Evolutionary conservation across 352 stramenopile species (phyloP).

Genomic region (Globisporangium emineosum): DNA sequence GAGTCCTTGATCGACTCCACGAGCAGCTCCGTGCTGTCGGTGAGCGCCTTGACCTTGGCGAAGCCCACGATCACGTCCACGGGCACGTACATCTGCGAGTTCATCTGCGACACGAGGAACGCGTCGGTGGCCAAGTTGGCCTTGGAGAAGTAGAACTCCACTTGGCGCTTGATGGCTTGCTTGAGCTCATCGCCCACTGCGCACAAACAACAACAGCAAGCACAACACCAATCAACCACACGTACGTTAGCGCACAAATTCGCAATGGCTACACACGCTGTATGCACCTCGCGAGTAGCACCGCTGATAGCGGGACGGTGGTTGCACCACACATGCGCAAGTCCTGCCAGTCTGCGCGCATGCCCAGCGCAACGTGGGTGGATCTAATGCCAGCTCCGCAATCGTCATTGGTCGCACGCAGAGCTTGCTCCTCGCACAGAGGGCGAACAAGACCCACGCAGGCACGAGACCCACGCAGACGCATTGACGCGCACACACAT

Average conservation of each 20-base stretch:
- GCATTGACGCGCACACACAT: neutral
- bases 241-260: neutral
- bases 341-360: neutral
- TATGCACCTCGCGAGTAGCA: too few relatives aligned
- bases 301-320: too few relatives aligned
- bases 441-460: neutral
- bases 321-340: neutral
- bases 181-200: constrained; percentile 68
- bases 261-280: neutral
- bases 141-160: constrained; percentile 92
- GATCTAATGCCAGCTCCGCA: neutral
- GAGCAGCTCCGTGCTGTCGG: constrained; percentile 52
- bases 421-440: neutral
- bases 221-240: neutral
- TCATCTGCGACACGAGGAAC: constrained; percentile 89
- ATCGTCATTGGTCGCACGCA: neutral
- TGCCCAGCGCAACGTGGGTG: neutral
- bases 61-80: constrained; percentile 82
- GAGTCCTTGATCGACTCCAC: constrained; percentile 74
- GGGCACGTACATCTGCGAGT: constrained; percentile 86
- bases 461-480: neutral
- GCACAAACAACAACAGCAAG: neutral
- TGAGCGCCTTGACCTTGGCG: constrained; percentile 86
- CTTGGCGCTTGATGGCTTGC: constrained; percentile 78
- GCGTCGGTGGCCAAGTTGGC: constrained; percentile 83